A percentile compares a stretch with the other conserved stretches of the same genome.
These are phyloP conservation scores for Carex sylvatica DNA, from an alignment of 202 grass and related monocot genomes.

Conservation along the genomic window DNA sequence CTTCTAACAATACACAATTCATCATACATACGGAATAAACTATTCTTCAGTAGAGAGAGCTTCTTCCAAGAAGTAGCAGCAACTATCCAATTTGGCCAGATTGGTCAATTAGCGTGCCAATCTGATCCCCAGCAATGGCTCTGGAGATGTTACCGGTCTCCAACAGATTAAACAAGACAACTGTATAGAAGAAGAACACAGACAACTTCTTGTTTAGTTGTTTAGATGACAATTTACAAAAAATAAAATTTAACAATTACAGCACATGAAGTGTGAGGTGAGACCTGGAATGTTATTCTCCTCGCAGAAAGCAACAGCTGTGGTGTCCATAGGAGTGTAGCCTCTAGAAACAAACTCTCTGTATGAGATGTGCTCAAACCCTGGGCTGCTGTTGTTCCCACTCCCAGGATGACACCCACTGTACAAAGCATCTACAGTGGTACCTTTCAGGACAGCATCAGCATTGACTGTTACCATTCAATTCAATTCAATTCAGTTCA, in stretches of 20 bases:
- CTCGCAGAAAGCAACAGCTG: slow-evolving; percentile 84
- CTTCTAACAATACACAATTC: not conserved
- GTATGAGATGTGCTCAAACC: slow-evolving; percentile 88
- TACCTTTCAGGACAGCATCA: slow-evolving; percentile 87
- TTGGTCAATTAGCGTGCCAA: slow-evolving; percentile 85
- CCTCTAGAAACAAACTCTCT: slow-evolving; percentile 79
- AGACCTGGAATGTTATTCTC: slow-evolving; percentile 94
- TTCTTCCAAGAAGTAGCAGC: slow-evolving; percentile 7
- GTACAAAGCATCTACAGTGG: slow-evolving; percentile 55
- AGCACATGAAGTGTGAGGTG: not conserved
- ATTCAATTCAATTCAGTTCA: slow-evolving; percentile 16
- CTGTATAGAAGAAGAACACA: slow-evolving; percentile 44
- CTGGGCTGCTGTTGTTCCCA: slow-evolving; percentile 34
- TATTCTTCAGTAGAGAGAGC: not conserved
- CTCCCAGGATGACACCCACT: slow-evolving; percentile 49
- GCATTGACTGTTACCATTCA: slow-evolving; percentile 59
- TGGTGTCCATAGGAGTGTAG: slow-evolving; percentile 77
- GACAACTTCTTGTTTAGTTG: not conserved
- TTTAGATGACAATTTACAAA: not conserved
- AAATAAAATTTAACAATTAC: slow-evolving; percentile 3
- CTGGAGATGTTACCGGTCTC: slow-evolving; percentile 77
- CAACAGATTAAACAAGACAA: slow-evolving; percentile 87
- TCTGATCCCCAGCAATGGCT: slow-evolving; percentile 86
- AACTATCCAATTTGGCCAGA: slow-evolving; percentile 72
- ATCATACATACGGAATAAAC: not conserved